Conservation (phyloP, 345 rosid genomes). For the Hirschfeldia incana region DNA sequence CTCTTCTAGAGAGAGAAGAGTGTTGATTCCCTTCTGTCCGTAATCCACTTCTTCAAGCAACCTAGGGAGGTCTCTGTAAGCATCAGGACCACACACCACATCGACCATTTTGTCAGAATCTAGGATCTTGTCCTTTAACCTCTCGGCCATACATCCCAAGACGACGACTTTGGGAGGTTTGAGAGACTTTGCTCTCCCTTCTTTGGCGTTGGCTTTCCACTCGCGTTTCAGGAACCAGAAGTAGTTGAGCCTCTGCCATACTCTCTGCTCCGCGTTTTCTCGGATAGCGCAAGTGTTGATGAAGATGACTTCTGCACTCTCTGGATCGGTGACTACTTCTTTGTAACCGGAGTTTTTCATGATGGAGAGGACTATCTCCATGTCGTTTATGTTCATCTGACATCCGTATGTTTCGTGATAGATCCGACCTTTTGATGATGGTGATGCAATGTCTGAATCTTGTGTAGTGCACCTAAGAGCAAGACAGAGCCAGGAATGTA, state of each 20-base stretch:
- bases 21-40: conserved; percentile 92
- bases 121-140: conserved; percentile 84
- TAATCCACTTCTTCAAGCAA: conserved; percentile 81
- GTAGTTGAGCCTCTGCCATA: conserved; percentile 96
- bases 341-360: conserved; percentile 81
- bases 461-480: conserved; percentile 41
- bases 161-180: conserved; percentile 91
- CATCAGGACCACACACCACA: conserved; percentile 96
- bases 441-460: conserved; percentile 38
- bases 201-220: conserved; percentile 75
- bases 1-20: conserved; percentile 93
- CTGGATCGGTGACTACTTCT: conserved; percentile 69
- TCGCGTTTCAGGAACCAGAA: conserved; percentile 92
- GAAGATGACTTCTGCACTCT: conserved; percentile 87
- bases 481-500: conserved; percentile 13
- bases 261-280: conserved; percentile 91
- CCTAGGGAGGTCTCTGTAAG: conserved; percentile 87
- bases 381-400: conserved; percentile 92
- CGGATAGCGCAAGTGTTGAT: conserved; percentile 89
- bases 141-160: conserved; percentile 97
- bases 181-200: conserved; percentile 65
- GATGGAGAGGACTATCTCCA: conserved; percentile 89
- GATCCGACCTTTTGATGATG: conserved; percentile 61
- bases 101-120: conserved; percentile 98
- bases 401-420: conserved; percentile 96